Base-by-base conservation (phyloP, 495 filamentous ascomycete species). In the Hyaloscypha variabilis region DNA sequence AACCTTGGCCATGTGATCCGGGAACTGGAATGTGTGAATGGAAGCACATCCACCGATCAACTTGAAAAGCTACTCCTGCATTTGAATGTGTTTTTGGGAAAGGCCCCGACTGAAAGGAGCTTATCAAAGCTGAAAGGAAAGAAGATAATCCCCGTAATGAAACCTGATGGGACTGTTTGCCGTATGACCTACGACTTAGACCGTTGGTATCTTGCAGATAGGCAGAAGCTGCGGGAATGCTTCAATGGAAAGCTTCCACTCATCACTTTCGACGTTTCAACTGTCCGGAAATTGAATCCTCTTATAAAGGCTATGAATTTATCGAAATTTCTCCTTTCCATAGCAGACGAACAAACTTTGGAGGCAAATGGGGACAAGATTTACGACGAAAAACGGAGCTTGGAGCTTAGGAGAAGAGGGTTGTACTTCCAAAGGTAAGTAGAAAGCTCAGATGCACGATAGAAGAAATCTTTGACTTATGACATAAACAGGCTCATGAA, bases 1-100 rank as follows among this genome's bases (percentile, higher is more conserved):
- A 60, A 31, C 25, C 58, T 60, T 60, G 58, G 50, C 14, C 58
- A 60, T 39, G 58, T 60, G 8, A 60, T 60, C 58, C 39, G 50
- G 31, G 58, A 60, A 36, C 31, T 60, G 58, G n/a, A 60, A 13
- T 24, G 58, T 60, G 58, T 60, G 23, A 60, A 31, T 11, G 28
- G 28, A 26, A 51, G 34, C 39, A 60, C 58, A 34, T 51, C 58
- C 29, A 49, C 50, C 34, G 14, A 26, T 17, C n/a, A 10, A 23
- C 58, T 60, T 34, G 28, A 60, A 31, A 21, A 60, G 39, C 50
- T 60, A 24, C 31, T 60, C 49, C 50, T 60, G 58, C 31, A 46
- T 4, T 31, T 60, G 23, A 60, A 60, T 31, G 46, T 26, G 50
- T 60, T 49, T 29, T 31, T 60, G 58, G 50, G 34, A 39, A 39